Conservation (phyloP, 2,329 filamentous ascomycete genomes). For the Stachybotrys chartarum region DNA sequence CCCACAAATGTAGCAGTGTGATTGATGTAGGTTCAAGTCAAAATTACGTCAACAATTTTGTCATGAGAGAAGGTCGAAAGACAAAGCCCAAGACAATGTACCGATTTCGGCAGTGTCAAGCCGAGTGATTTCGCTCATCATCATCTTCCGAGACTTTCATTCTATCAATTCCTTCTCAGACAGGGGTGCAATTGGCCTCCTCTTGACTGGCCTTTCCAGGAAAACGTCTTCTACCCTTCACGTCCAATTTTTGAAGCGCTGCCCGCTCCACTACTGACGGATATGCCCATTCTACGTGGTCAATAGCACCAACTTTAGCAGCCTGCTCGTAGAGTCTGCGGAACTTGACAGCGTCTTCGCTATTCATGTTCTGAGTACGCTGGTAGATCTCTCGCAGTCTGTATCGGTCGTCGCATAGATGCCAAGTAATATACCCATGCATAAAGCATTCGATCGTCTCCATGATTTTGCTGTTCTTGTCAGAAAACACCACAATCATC, state of each 20-base stretch:
- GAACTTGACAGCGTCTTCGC: conserved; percentile 1
- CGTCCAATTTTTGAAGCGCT: background rate
- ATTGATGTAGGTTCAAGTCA: no score
- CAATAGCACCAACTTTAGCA: conserved; percentile 2
- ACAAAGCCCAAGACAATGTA: no score
- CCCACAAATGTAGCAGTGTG: no score
- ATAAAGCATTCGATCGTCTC: conserved; percentile 12
- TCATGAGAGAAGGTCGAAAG: no score
- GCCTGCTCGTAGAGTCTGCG: conserved; percentile 2
- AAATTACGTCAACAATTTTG: no score
- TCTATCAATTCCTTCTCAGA: no score
- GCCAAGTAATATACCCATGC: conserved; percentile 13
- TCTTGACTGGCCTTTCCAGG: no score
- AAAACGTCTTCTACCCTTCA: background rate
- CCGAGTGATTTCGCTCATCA: no score
- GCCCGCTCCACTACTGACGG: conserved; percentile 2
- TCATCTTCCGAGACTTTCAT: no score
- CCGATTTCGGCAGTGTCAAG: no score
- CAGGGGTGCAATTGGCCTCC: no score
- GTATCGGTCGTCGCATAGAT: conserved; percentile 11
- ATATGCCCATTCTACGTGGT: conserved; percentile 3
- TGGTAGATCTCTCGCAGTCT: conserved; percentile 9
- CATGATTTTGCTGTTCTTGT: conserved; percentile 7
- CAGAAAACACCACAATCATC: conserved; percentile 10
- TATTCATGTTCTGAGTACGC: background rate